Conservation (phyloP, 192 early-diverging fungal species). For the Coemansia sp. region DNA sequence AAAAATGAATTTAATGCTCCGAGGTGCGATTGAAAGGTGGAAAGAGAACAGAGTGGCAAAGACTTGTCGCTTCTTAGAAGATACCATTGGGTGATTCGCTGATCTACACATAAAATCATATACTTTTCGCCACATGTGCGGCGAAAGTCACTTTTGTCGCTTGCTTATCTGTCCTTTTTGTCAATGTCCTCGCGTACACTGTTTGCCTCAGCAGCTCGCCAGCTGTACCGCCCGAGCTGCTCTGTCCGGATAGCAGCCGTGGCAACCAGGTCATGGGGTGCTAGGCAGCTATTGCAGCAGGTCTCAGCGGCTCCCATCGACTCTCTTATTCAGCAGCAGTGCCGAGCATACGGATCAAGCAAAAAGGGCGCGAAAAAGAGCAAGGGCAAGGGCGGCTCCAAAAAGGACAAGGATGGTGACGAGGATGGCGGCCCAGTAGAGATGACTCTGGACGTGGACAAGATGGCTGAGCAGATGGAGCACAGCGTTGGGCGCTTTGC, state of each 20-base stretch:
- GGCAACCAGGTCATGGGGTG: neutral
- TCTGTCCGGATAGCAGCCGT: neutral
- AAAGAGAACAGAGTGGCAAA: neutral
- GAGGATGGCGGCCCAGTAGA: conserved; percentile 27
- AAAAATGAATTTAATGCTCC: neutral
- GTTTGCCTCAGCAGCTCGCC: neutral
- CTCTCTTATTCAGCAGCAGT: conserved; percentile 7
- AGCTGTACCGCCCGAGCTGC: neutral
- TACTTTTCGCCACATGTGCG: neutral
- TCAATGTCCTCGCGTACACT: neutral
- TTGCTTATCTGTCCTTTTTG: neutral
- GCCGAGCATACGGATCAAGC: conserved; percentile 45
- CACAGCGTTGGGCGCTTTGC: conserved; percentile 59
- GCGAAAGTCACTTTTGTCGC: neutral
- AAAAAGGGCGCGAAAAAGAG: conserved; percentile 37
- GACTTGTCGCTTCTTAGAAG: neutral
- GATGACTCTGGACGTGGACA: conserved; percentile 59
- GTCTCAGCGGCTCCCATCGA: neutral
- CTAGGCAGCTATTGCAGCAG: neutral
- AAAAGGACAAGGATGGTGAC: conserved; percentile 21
- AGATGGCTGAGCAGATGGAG: conserved; percentile 59
- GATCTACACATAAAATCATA: neutral
- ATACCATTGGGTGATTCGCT: neutral
- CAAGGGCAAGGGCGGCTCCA: conserved; percentile 20
- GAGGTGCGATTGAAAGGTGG: neutral